Evolutionary conservation across 306 rosid genomes (phyloP), one percentile per base, ranked within the genome.

Genomic region (Rubus idaeus): DNA sequence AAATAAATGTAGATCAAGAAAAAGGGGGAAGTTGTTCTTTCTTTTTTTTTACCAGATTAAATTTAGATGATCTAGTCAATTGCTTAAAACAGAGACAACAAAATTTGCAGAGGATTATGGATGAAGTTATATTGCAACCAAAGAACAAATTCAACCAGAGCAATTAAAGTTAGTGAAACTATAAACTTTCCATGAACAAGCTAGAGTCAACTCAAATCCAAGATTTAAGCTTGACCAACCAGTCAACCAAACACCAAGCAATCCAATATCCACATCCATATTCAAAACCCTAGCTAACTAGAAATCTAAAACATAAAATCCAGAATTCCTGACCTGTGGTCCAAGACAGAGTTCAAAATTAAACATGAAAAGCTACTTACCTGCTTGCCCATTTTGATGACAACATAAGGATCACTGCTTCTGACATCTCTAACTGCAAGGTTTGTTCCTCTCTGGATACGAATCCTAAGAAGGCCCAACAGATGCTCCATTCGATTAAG

Each of bases 321-420:
- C 42, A 51, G 3, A 41, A 17, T 10, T 21, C 10, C 4, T 1
- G 35, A 30, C 35, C 35, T 41, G 12, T 20, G 52, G 35, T 8
- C 4, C 20, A 42, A 44, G n/a, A 11, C 11, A 63, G 11, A 55
- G 60, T 18, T 55, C 10, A n/a, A 53, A 44, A 26, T 9, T 16
- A 10, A 57, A 30, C 2, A 21, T 11, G 44, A 71, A 52, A 68
- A 14, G 26, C 8, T 20, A 9, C 13, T 42, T 44, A 91, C 97
- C 91, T 89, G 97, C 76, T 80, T 85, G 60, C 85, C 97, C 97
- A 88, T 70, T 76, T 80, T 89, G 90, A 91, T 17, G 51, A 91
- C 30, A 67, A 91, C 87, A 74, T 91, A 91, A 62, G 97, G 97
- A 30, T 91, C 97, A 21, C 97, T 91, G 82, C 89, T 91, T 1